Base-by-base conservation (phyloP, 441 rosid genomes). In the Populus trichocarpa region DNA sequence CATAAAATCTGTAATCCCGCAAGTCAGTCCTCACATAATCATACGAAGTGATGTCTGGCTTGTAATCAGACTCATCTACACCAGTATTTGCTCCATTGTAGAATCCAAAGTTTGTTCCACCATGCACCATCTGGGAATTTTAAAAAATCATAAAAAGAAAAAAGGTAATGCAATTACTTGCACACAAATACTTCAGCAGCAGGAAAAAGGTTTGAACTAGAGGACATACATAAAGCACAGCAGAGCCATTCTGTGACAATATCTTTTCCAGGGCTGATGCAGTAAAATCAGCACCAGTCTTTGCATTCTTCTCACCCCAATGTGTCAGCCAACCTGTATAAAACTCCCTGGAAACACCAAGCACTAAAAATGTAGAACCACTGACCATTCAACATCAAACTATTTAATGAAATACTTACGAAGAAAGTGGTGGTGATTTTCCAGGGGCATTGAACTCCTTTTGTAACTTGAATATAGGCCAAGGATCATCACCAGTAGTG, bases 301-400 rank as follows among this genome's bases (percentile, higher is more conserved):
- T 84, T 66, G 93, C 92, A 81, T 84, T 80, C 81, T 88, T 90
- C 89, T 96, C 97, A 35, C 97, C 92, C 99, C 99, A 96, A 63
- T 96, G 99, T 33, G 97, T 96, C 81, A 96, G 92, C 99, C 99
- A 96, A 61, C 99, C 99, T 28, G 99, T 93, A 74, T 96, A 96
- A 75, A 96, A 96, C 87, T 96, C 99, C 79, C 98, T 96, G 86
- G 74, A 80, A 83, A 83, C 40, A 75, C 73, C 8, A 25, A 77
- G 16, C 70, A 77, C 30, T 66, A 67, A 40, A 67, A 83, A 79
- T 76, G 74, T 69, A 76, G 69, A 73, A 35, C 18, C 38, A 78
- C 10, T 3, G 26, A 75, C 35, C 23, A 70, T 70, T 32, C 28
- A 35, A 36, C 20, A 38, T 22, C 26, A 74, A n/a, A 76, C 23